Percentiles rank a stretch among this genome's conserved stretches.
phyloP scores from a whole-genome alignment of 2,329 filamentous ascomycete species.

The Phialophora chinensis region DNA sequence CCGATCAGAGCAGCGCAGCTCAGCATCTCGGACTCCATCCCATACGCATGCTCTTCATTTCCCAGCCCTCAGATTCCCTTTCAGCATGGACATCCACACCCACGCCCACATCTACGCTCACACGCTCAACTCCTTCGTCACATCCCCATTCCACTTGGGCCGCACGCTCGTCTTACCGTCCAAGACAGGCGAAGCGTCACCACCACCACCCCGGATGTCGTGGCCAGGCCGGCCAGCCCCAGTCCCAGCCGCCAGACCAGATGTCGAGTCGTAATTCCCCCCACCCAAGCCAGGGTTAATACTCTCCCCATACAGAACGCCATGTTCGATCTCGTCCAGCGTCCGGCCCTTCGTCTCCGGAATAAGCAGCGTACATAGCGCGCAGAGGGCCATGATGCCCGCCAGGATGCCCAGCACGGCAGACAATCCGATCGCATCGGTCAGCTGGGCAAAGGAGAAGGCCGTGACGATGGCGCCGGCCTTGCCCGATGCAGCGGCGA shows the following conservation, averaged over 20 bases:
- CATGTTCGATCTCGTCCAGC: conserved; percentile 40
- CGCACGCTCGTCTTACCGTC: conserved; percentile 7
- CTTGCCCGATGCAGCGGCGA: conserved; percentile 66
- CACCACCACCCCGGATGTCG: background rate
- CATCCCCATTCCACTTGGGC: background rate
- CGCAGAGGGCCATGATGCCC: conserved; percentile 40
- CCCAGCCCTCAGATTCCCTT: background rate
- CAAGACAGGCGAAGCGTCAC: conserved; percentile 1
- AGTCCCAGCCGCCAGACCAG: background rate
- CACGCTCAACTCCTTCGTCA: background rate
- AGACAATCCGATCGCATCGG: conserved; percentile 37
- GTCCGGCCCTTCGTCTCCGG: conserved; percentile 42
- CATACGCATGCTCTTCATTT: background rate
- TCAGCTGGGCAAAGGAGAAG: conserved; percentile 40
- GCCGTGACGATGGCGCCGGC: conserved; percentile 56
- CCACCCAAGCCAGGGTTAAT: background rate
- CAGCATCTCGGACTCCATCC: background rate
- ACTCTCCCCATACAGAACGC: conserved; percentile 23
- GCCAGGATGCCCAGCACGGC: conserved; percentile 39
- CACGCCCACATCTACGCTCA: background rate
- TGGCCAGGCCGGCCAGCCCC: too few relatives aligned
- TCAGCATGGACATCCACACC: background rate
- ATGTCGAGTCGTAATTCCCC: background rate
- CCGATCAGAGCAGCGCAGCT: background rate
- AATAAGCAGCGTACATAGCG: conserved; percentile 39